Evolutionary conservation across 2,329 filamentous ascomycete species (phyloP).

Genomic region (Sphaerulina vaccinii): DNA sequence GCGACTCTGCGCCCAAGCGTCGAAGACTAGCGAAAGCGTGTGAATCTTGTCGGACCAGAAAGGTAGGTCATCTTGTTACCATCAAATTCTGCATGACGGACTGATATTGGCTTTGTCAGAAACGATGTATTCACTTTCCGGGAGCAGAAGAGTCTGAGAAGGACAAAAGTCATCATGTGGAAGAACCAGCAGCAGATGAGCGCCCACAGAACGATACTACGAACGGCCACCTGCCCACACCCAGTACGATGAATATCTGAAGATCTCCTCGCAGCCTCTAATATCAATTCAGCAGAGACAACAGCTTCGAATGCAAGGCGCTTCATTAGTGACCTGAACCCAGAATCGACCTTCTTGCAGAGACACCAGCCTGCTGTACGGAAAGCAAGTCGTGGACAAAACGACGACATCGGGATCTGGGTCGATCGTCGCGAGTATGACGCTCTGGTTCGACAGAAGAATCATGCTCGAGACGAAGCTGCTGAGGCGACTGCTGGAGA

Average conservation of each 20-base stretch:
- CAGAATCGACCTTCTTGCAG: slow-evolving; percentile 48
- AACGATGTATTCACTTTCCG: slow-evolving; percentile 36
- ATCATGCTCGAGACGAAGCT: slow-evolving; percentile 16
- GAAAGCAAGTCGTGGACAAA: slow-evolving; percentile 18
- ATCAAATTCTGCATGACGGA: not conserved
- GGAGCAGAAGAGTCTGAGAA: slow-evolving; percentile 14
- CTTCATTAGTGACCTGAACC: slow-evolving; percentile 42
- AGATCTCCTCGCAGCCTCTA: not conserved
- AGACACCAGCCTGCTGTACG: slow-evolving; percentile 33
- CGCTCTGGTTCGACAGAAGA: slow-evolving; percentile 30
- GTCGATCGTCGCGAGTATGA: slow-evolving; percentile 37
- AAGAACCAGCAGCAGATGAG: slow-evolving; percentile 1
- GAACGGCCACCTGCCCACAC: slow-evolving; percentile 4
- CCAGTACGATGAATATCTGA: slow-evolving; percentile 2
- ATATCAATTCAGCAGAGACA: slow-evolving; percentile 2
- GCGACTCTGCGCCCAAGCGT: slow-evolving; percentile 33
- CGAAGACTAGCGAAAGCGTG: slow-evolving; percentile 37
- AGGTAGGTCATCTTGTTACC: slow-evolving; percentile 23
- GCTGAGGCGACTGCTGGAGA: slow-evolving; percentile 13
- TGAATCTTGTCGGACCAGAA: slow-evolving; percentile 34
- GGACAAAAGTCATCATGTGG: slow-evolving; percentile 7
- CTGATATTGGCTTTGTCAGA: slow-evolving; percentile 25
- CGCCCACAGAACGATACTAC: not conserved
- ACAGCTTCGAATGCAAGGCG: slow-evolving; percentile 12
- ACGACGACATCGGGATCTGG: slow-evolving; percentile 38